Conservation (phyloP, 2,329 filamentous ascomycete species). For the Fusarium buharicum region DNA sequence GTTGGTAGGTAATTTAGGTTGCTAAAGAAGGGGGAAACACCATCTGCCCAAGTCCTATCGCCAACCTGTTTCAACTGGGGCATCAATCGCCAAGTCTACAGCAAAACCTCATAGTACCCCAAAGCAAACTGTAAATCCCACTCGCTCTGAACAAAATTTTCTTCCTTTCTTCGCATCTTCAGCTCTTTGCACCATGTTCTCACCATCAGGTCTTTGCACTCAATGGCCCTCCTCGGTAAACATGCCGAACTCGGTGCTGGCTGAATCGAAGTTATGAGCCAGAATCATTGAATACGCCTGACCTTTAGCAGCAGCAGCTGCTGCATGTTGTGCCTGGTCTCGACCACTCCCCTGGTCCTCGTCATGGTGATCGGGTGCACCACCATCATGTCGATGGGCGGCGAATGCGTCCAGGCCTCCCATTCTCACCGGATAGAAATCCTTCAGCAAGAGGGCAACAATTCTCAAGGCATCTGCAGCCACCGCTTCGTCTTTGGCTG, state of each 20-base stretch:
- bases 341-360: slow-evolving; percentile 10
- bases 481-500: slow-evolving; percentile 19
- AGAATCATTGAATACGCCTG: too few relatives aligned
- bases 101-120: too few relatives aligned
- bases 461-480: slow-evolving; percentile 38
- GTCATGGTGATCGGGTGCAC: slow-evolving; percentile 12
- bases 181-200: too few relatives aligned
- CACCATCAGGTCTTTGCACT: too few relatives aligned
- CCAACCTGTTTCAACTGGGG: not conserved
- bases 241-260: not conserved
- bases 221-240: not conserved
- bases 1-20: not conserved
- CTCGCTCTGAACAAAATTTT: too few relatives aligned
- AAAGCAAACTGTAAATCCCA: too few relatives aligned
- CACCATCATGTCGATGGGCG: not conserved
- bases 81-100: too few relatives aligned
- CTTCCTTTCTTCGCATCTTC: too few relatives aligned
- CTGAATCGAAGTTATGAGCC: slow-evolving; percentile 4
- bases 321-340: not conserved
- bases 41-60: not conserved
- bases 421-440: not conserved
- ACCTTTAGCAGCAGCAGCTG: too few relatives aligned
- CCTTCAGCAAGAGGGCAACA: slow-evolving; percentile 2
- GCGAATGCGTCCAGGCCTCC: slow-evolving; percentile 1
- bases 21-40: not conserved